These are phyloP conservation scores for Porphyra umbilicalis DNA, from an alignment of 31 red algal species.

Conservation along the genomic window DNA sequence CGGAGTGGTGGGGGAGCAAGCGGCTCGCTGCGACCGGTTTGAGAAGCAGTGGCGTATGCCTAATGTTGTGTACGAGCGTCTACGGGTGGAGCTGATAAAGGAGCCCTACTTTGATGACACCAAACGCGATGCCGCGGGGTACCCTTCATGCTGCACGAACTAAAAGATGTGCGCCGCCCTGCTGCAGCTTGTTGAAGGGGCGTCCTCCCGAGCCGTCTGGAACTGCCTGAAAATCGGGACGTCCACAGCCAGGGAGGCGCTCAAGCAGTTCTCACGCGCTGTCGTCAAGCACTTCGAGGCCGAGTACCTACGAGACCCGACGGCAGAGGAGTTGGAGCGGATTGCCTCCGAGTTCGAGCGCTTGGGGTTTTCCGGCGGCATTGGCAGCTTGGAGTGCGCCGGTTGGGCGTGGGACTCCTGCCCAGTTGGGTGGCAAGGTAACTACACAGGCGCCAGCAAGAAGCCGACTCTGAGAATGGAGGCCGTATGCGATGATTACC, in stretches of 20 bases:
- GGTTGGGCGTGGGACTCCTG: conserved; percentile 40
- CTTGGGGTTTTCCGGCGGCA: conserved; percentile 28
- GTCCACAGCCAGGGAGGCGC: background rate
- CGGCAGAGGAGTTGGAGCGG: conserved; percentile 6
- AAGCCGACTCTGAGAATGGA: conserved; percentile 37
- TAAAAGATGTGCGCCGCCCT: no score
- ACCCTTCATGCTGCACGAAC: no score
- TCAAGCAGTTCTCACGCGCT: conserved; percentile 12
- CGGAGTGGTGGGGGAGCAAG: no score
- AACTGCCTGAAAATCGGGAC: no score
- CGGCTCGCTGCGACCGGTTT: no score
- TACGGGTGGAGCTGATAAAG: no score
- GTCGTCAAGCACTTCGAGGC: conserved; percentile 14
- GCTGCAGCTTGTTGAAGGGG: no score
- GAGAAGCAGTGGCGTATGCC: no score
- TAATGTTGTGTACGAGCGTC: no score
- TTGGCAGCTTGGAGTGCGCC: conserved; percentile 31
- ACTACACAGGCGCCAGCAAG: conserved; percentile 31
- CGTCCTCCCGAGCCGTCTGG: no score
- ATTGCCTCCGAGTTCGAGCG: conserved; percentile 14
- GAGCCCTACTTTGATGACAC: no score
- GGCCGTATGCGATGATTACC: conserved; percentile 39
- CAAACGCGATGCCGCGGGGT: no score
- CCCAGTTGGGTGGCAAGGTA: conserved; percentile 28
- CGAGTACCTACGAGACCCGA: conserved; percentile 19